These are phyloP conservation scores for Coprinellus micaceus DNA, from an alignment of 768 basidiomycete genomes.

Conservation along the genomic window DNA sequence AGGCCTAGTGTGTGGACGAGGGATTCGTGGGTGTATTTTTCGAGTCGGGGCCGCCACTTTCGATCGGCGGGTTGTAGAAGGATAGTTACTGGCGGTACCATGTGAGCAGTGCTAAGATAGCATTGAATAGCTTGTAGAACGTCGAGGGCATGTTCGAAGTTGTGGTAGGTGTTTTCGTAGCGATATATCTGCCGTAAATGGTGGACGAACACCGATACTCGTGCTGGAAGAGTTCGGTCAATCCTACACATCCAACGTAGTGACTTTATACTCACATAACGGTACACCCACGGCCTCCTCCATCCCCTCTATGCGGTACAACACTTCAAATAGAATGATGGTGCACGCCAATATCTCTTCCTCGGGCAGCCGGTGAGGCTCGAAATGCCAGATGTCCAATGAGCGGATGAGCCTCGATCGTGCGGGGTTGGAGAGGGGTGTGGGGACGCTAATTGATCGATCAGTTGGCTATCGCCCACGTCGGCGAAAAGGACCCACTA, in stretches of 20 bases:
- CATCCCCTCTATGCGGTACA: slow-evolving; percentile 79
- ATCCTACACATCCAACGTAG: slow-evolving; percentile 16
- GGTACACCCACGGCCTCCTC: slow-evolving; percentile 52
- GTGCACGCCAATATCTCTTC: slow-evolving; percentile 82
- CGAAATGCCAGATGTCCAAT: slow-evolving; percentile 84
- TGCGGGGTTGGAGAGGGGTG: slow-evolving; percentile 43
- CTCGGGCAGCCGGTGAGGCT: slow-evolving; percentile 78
- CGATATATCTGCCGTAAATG: slow-evolving; percentile 93
- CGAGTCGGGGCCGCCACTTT: slow-evolving; percentile 37
- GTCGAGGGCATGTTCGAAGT: slow-evolving; percentile 95
- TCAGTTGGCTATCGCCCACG: background rate
- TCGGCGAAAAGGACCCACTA: slow-evolving; percentile 14
- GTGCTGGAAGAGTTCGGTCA: slow-evolving; percentile 41
- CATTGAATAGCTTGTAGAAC: slow-evolving; percentile 91
- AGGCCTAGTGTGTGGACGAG: slow-evolving; percentile 48
- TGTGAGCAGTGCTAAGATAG: slow-evolving; percentile 74
- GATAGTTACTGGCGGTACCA: slow-evolving; percentile 75
- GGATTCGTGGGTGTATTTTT: slow-evolving; percentile 33
- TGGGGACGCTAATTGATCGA: slow-evolving; percentile 35
- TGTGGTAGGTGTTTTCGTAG: slow-evolving; percentile 91
- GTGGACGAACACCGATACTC: slow-evolving; percentile 73
- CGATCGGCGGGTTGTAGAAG: slow-evolving; percentile 52
- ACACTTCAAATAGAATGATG: slow-evolving; percentile 80
- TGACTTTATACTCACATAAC: slow-evolving; percentile 44
- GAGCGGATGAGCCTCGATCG: slow-evolving; percentile 61